Evolutionary conservation across 2,329 filamentous ascomycete species (phyloP), one percentile per base, ranked within the genome.

Genomic region (Cordyceps militaris): DNA sequence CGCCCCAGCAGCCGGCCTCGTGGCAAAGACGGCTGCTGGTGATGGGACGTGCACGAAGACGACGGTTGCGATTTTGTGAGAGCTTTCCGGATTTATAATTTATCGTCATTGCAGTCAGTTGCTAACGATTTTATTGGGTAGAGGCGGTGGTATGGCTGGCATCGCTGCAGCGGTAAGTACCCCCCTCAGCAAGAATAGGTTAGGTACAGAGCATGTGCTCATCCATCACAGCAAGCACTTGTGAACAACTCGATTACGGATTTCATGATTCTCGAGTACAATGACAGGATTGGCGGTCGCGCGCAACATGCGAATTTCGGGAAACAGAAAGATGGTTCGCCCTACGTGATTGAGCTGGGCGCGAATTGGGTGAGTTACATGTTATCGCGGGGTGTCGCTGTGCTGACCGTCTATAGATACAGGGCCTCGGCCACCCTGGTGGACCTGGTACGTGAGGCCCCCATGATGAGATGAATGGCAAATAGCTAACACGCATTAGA

Each of bases 181-280:
- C 8, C 14, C 40, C 24, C 28, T 32, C 5, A 32, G 6, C 10
- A 32, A 5, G 5, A 32, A 32, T 10, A 32, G 16, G 3, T 51
- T 7, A 16, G 3, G 21, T 13, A 4, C 36, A 7, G 28, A 10
- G 36, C 11, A 13, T 10, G 28, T 30, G 40, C 58, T 47, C 21
- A 19, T 5, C 1, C 3, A 9, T 19, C 9, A 63, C 83, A 60
- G 58, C 58, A 88, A 75, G 77, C 84, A 3, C 68, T 88, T 6
- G 69, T 75, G 4, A 85, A 88, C 56, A 76, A 78, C 2, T 86
- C 83, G 0, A 71, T 88, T 6, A 71, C 75, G 0, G 84, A 88
- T 59, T 88, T 88, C 59, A 55, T 88, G 8, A 83, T 88, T 48
- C 68, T 88, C 3, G 85, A 88, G 60, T 82, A 83, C 60, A 83